Percentiles rank a stretch among this genome's conserved stretches.
These are phyloP conservation scores for Pseudopediastrum boryanum DNA, from an alignment of 139 green algal genomes.

Conservation along the genomic window DNA sequence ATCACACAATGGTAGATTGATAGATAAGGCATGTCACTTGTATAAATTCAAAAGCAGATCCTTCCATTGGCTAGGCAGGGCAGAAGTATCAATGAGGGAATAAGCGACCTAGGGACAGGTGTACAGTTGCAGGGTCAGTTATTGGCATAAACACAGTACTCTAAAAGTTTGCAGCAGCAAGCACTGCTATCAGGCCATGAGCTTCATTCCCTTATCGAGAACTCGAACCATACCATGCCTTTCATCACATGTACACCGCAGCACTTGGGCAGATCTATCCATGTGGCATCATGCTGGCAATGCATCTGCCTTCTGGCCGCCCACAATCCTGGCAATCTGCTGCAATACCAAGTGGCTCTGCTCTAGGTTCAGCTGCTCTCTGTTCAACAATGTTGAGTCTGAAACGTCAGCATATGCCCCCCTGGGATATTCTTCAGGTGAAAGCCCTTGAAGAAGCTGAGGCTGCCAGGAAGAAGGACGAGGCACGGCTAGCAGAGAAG, in stretches of 20 bases:
- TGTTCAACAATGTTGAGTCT: neutral
- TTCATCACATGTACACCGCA: neutral
- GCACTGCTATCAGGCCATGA: too few relatives aligned
- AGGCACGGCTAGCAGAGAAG: constrained; percentile 46
- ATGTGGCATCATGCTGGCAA: neutral
- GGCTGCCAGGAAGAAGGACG: constrained; percentile 54
- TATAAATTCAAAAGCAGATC: too few relatives aligned
- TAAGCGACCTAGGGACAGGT: too few relatives aligned
- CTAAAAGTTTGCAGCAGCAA: too few relatives aligned
- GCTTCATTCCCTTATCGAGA: too few relatives aligned
- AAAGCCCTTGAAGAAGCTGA: constrained; percentile 73
- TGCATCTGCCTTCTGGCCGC: neutral
- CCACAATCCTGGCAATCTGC: neutral
- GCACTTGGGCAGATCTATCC: neutral
- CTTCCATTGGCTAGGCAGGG: too few relatives aligned
- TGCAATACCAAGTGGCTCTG: neutral
- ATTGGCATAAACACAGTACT: too few relatives aligned
- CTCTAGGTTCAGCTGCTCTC: too few relatives aligned
- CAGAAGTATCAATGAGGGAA: too few relatives aligned
- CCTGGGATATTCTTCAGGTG: constrained; percentile 49
- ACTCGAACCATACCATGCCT: too few relatives aligned
- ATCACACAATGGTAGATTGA: neutral
- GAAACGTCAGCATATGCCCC: neutral
- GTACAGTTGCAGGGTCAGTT: too few relatives aligned
- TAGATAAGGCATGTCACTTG: neutral